Base-by-base conservation (phyloP, 2,329 filamentous ascomycete species). In the Thelonectria blattea region DNA sequence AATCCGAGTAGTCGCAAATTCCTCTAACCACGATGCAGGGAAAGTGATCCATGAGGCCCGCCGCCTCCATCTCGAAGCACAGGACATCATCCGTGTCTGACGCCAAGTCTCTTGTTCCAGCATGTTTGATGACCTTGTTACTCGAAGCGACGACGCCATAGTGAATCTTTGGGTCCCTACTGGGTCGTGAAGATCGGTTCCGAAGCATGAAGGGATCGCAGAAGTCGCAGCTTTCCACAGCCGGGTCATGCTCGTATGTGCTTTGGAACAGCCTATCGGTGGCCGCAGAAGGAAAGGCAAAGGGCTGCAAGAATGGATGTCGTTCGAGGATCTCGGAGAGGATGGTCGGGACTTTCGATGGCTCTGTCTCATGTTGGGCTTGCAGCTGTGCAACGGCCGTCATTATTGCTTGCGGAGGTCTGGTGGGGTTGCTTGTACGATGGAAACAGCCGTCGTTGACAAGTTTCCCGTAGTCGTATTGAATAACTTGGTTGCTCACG, bases 1-100 rank as follows among this genome's bases (percentile, higher is more conserved):
- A 48, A 18, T 55, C 52, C 1, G 52, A 47, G 15, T 55, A 55
- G n/a, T 55, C 52, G 17, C 43, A 48, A 5, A 55, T 48, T 2
- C 52, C 52, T 5, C 74, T 71, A 22, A 80, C 73, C 0, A 74
- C 66, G 2, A 79, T 52, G 37, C 71, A 78, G 0, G 74, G 72
- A 1, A 76, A 67, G 0, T 68, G 48, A 15, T 67, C 65, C 64
- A 70, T 66, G 15, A 74, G 17, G 0, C 71, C 72, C 0, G 70
- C 69, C 0, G 67, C 70, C 37, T 65, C 56, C 57, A 58, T 56
- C 14, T 55, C 52, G 15, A 55, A 41, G 10, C 52, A 55, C 5
- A 55, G 18, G 3, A 55, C 30, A 5, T 18, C 20, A 6, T n/a
- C 3, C 4, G 34, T 11, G 11, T 15, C 34, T 37, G 34, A 8